phyloP scores from a whole-genome alignment of 192 early-diverging fungal species.

The Endogone sp. region DNA sequence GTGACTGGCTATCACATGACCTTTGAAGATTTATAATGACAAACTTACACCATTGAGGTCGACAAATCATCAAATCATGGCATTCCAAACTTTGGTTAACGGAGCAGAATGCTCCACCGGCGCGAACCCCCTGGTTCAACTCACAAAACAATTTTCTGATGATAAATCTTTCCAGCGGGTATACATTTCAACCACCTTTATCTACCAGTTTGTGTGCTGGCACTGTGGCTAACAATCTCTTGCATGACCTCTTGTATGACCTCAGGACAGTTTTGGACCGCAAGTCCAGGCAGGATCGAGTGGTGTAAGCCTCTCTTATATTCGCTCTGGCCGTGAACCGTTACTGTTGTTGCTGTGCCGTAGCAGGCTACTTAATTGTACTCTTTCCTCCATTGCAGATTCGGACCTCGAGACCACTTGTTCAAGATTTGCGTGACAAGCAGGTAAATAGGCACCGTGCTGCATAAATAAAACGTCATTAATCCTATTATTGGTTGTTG shows the following conservation, averaged over 20 bases:
- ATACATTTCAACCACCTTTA: constrained; percentile 15
- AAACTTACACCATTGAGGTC: too few species aligned
- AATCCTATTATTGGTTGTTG: neutral
- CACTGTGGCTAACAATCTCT: too few species aligned
- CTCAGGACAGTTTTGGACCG: neutral
- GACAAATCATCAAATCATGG: constrained; percentile 8
- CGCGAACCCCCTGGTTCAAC: constrained; percentile 66
- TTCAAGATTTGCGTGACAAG: constrained; percentile 7
- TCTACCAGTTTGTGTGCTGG: too few species aligned
- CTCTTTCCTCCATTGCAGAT: constrained; percentile 12
- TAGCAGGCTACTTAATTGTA: neutral
- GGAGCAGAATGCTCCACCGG: constrained; percentile 73
- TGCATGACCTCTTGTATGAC: too few species aligned
- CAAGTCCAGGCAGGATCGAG: constrained; percentile 13
- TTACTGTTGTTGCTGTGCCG: neutral
- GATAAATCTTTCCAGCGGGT: constrained; percentile 77
- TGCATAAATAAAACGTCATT: too few species aligned
- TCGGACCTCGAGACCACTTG: constrained; percentile 22
- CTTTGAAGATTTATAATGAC: too few species aligned
- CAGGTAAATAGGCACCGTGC: neutral
- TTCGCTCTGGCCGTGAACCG: too few species aligned
- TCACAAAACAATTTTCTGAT: constrained; percentile 79
- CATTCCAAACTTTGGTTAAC: constrained; percentile 12
- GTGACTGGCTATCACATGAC: too few species aligned
- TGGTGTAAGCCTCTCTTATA: neutral